Evolutionary conservation across 768 basidiomycete genomes (phyloP).

Genomic region (Mycena belliarum): DNA sequence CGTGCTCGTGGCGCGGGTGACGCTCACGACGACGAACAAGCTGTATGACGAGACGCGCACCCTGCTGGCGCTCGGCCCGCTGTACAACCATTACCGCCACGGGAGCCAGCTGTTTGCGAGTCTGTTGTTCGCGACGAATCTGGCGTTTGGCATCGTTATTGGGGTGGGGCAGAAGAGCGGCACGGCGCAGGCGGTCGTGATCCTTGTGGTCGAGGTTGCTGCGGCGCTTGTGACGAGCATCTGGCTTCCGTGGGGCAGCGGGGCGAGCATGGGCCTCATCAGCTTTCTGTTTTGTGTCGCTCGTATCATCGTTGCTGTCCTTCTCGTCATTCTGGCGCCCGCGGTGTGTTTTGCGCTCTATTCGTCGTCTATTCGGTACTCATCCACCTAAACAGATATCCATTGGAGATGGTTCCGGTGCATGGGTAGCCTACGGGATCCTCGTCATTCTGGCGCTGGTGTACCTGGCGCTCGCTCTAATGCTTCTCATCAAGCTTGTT

Average conservation of each 20-base stretch:
- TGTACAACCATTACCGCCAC: conserved; percentile 94
- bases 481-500: conserved; percentile 81
- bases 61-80: conserved; percentile 83
- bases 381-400: conserved; percentile 60
- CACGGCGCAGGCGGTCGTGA: conserved; percentile 87
- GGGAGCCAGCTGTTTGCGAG: conserved; percentile 88
- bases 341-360: conserved; percentile 55
- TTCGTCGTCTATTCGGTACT: conserved; percentile 6
- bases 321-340: conserved; percentile 88
- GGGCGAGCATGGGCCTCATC: conserved; percentile 94
- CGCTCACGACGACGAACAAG: conserved; percentile 80
- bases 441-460: conserved; percentile 81
- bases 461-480: conserved; percentile 78
- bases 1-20: conserved; percentile 75
- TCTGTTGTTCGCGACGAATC: conserved; percentile 77
- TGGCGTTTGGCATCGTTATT: conserved; percentile 81
- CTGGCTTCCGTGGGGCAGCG: conserved; percentile 96
- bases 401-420: conserved; percentile 75
- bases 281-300: conserved; percentile 93
- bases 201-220: conserved; percentile 85
- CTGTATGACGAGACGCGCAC: conserved; percentile 95
- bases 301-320: conserved; percentile 84
- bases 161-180: conserved; percentile 90
- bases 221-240: conserved; percentile 88
- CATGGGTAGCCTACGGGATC: conserved; percentile 95